Conservation (phyloP, 2,329 filamentous ascomycete genomes). For the Lizonia empirigonia region DNA sequence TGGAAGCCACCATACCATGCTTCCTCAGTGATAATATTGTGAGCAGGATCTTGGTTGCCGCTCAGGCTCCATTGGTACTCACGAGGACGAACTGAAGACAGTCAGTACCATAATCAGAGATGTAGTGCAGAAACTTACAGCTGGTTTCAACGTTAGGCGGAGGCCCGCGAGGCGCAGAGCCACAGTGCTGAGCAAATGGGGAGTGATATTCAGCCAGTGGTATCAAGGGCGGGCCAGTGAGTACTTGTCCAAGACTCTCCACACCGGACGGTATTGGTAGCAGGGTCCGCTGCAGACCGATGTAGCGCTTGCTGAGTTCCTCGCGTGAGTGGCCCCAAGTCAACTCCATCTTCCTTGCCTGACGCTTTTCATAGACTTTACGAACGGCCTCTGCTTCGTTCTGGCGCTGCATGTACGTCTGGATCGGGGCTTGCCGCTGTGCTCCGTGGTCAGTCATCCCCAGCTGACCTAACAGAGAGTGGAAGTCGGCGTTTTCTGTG, state of each 20-base stretch:
- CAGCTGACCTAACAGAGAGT: background rate
- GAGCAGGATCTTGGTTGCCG: background rate
- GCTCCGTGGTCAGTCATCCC: no score
- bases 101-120: background rate
- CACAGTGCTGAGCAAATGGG: no score
- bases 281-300: background rate
- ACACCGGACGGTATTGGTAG: background rate
- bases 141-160: background rate
- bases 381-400: background rate
- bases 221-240: background rate
- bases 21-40: background rate
- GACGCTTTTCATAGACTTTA: background rate
- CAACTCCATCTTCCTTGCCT: background rate
- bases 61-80: background rate
- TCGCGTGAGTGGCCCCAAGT: background rate
- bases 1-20: background rate
- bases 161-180: no score
- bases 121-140: background rate
- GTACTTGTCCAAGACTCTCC: background rate
- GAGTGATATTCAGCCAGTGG: background rate
- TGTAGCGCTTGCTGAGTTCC: background rate
- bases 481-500: background rate
- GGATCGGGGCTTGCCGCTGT: background rate
- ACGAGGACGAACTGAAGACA: background rate
- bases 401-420: background rate